Conservation (phyloP, 2,329 filamentous ascomycete species). For the Tympanopsis confertula region DNA sequence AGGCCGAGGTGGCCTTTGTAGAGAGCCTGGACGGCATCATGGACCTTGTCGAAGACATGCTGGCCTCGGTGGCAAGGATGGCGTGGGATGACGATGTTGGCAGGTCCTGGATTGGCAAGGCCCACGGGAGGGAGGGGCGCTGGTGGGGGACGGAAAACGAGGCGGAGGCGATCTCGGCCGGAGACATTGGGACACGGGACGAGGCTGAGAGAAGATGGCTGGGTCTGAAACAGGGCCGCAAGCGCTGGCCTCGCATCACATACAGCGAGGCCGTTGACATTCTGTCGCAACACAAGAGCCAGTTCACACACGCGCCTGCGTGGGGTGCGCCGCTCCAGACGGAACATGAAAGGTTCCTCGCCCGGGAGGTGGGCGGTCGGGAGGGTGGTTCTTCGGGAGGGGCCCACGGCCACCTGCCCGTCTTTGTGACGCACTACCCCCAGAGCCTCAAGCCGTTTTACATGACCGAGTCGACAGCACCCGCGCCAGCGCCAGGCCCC, state of each 20-base stretch:
- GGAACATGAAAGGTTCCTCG: constrained; percentile 86
- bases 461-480: constrained; percentile 41
- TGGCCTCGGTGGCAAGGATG: constrained; percentile 42
- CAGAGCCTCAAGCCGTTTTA: constrained; percentile 84
- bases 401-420: too few species aligned
- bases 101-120: too few species aligned
- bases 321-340: constrained; percentile 72
- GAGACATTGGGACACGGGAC: constrained; percentile 28
- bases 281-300: constrained; percentile 45
- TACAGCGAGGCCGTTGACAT: constrained; percentile 68
- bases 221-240: constrained; percentile 38
- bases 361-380: constrained; percentile 44
- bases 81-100: constrained; percentile 24
- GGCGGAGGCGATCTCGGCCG: constrained; percentile 25
- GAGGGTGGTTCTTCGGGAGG: too few species aligned
- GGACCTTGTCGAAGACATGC: constrained; percentile 67
- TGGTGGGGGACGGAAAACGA: constrained; percentile 14
- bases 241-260: constrained; percentile 67
- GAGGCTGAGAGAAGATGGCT: constrained; percentile 61
- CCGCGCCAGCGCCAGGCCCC: constrained; percentile 4
- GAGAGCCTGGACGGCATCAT: constrained; percentile 62
- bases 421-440: constrained; percentile 94
- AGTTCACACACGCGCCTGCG: constrained; percentile 57
- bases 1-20: constrained; percentile 77
- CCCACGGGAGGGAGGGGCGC: constrained; percentile 25